Evolutionary conservation across 805 yeast genomes (phyloP), one percentile per base, ranked within the genome.

Genomic region (Nakazawaea anatomiae): DNA sequence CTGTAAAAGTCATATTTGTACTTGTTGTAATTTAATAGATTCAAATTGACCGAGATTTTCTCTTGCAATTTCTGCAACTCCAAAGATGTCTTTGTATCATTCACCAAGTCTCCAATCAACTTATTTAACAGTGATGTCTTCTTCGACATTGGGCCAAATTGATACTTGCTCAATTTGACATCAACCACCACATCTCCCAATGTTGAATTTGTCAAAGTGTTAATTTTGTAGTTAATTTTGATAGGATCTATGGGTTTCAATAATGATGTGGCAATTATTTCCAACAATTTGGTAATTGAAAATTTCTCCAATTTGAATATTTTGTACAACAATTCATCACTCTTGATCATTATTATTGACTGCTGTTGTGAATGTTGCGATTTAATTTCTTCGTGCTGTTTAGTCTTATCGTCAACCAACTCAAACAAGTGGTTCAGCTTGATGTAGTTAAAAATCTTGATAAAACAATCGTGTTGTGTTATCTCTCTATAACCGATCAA

Each of bases 141-240:
- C 62, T 69, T 52, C 54, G 76, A 56, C 57, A 65, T 62, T 62
- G 78, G 56, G 60, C 62, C 62, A 57, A 69, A 45, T 60, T 66
- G 52, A 64, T 60, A 58, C 60, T 71, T 36, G 62, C 61, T 54
- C 70, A 87, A 82, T 54, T 80, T 83, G 46, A 94, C 73, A 62
- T 94, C 99, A 52, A 86, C 73, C 5, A 87, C 85, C 2, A 82
- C 71, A 41, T 89, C 95, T 30, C 97, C 96, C 52, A 87, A 71
- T 2, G 92, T 88, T 2, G 88, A 74, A 39, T 90, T 87, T 56
- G 77, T 80, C 52, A 86, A 86, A 1, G 95, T 91, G 60, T 83
- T 78, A 36, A 94, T 77, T 46, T 80, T 81, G 67, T 89, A 91
- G 54, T 85, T 85, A 18, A 94, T 59, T 39, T 76, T 77, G 36